Conservation (phyloP, 2,329 filamentous ascomycete species). For the Xenoacremonium recifei region DNA sequence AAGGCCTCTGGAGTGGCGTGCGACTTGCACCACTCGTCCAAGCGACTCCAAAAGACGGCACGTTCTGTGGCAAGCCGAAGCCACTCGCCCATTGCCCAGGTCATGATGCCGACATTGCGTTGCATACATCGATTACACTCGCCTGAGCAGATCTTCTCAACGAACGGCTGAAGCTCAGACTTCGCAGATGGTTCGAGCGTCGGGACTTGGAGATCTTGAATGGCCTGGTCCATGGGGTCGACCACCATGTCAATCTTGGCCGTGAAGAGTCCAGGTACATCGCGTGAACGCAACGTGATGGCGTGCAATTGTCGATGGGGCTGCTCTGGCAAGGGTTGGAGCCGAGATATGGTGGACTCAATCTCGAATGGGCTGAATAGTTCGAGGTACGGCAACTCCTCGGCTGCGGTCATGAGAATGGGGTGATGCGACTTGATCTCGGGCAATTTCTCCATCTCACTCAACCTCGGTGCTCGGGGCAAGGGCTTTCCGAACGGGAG, state of each 20-base stretch:
- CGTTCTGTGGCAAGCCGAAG: conserved; percentile 58
- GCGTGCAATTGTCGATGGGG: conserved; percentile 52
- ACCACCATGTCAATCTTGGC: conserved; percentile 59
- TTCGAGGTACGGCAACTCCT: conserved; percentile 68
- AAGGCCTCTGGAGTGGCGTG: conserved; percentile 24
- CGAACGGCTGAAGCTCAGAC: conserved; percentile 55
- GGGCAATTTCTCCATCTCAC: conserved; percentile 34
- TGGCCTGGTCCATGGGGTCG: conserved; percentile 48
- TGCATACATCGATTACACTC: conserved; percentile 44
- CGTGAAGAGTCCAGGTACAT: conserved; percentile 52
- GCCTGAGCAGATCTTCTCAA: conserved; percentile 41
- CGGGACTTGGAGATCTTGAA: conserved; percentile 53
- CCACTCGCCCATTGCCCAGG: conserved; percentile 70
- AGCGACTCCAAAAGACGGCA: conserved; percentile 60
- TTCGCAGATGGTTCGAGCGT: conserved; percentile 57
- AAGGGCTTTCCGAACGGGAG: conserved; percentile 48
- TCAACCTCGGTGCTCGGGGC: conserved; percentile 20
- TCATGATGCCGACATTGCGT: conserved; percentile 57
- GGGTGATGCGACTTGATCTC: conserved; percentile 63
- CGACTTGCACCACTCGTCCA: conserved; percentile 47
- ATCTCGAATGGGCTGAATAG: conserved; percentile 69
- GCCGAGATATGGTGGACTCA: conserved; percentile 49
- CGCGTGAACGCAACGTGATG: conserved; percentile 48
- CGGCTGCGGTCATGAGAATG: conserved; percentile 56
- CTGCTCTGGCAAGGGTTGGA: conserved; percentile 34